A percentile compares a stretch with the other conserved stretches of the same genome.
phyloP scores from a whole-genome alignment of 306 rosid species.

The Castanea crenata region DNA sequence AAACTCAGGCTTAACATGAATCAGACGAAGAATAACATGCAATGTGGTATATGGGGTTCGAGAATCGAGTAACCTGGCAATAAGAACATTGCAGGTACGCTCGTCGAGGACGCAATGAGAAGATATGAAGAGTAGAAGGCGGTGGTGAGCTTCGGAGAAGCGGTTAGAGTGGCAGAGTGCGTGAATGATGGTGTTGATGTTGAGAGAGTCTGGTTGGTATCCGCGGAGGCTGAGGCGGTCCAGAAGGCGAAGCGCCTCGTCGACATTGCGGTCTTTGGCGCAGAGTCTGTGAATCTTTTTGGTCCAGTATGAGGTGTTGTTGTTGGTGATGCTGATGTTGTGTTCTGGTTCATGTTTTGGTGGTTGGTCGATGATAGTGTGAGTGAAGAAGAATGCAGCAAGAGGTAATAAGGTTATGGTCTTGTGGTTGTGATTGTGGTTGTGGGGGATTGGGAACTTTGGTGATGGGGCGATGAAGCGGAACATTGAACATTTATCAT shows the following conservation, averaged over 20 bases:
- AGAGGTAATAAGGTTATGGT: conserved; percentile 16
- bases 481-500: conserved; percentile 1
- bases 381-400: conserved; percentile 15
- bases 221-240: conserved; percentile 52
- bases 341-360: not conserved
- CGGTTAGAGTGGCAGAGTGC: conserved; percentile 68
- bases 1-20: conserved; percentile 48
- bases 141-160: conserved; percentile 69
- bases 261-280: conserved; percentile 36
- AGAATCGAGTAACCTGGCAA: too few species aligned
- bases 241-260: conserved; percentile 49
- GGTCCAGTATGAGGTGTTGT: conserved; percentile 48
- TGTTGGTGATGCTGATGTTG: conserved; percentile 33
- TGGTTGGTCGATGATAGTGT: not conserved
- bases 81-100: conserved; percentile 65
- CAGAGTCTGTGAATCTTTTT: conserved; percentile 19
- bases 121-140: conserved; percentile 47
- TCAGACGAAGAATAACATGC: conserved; percentile 34
- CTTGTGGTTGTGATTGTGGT: not conserved
- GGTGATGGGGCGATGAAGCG: not conserved
- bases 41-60: conserved; percentile 35
- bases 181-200: conserved; percentile 37
- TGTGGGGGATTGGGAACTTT: conserved; percentile 8
- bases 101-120: conserved; percentile 62
- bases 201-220: conserved; percentile 30